Evolutionary conservation across 306 rosid species (phyloP).

Genomic region (Dicorynia guianensis): DNA sequence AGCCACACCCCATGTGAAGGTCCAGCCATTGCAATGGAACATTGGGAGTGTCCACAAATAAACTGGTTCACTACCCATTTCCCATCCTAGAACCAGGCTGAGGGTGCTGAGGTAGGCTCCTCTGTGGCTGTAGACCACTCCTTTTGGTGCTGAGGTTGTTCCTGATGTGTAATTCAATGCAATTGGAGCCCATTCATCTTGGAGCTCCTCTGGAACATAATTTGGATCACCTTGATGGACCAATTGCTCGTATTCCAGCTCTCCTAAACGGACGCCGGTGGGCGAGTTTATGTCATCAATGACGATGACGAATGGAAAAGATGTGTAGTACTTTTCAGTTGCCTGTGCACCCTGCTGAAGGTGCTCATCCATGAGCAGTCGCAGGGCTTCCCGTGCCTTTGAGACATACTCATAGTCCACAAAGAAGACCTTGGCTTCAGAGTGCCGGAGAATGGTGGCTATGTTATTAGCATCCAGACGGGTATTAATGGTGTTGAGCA

Average conservation of each 20-base stretch:
- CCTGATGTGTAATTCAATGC: constrained; percentile 92
- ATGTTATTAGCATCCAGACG: constrained; percentile 77
- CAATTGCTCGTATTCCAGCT: constrained; percentile 79
- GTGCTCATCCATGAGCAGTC: constrained; percentile 37
- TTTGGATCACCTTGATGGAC: constrained; percentile 53
- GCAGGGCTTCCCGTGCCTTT: constrained; percentile 65
- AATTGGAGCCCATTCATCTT: constrained; percentile 80
- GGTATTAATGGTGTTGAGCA: constrained; percentile 78
- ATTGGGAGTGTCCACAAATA: constrained; percentile 89
- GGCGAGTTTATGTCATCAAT: constrained; percentile 85
- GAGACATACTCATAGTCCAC: constrained; percentile 73
- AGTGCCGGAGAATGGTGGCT: constrained; percentile 78
- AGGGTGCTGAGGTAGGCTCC: constrained; percentile 86
- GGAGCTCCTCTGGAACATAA: constrained; percentile 30
- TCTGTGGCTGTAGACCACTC: constrained; percentile 89
- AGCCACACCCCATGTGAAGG: constrained; percentile 93
- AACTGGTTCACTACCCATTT: constrained; percentile 77
- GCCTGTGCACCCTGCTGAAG: neutral
- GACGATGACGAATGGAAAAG: constrained; percentile 72
- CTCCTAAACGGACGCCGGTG: constrained; percentile 67
- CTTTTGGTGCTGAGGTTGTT: constrained; percentile 89
- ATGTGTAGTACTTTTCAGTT: constrained; percentile 15
- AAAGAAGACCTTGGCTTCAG: constrained; percentile 76
- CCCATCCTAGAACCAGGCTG: constrained; percentile 78
- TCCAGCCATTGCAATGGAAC: constrained; percentile 99